Conservation (phyloP, 371 early-diverging fungal species). For the Mucor saturninus region DNA sequence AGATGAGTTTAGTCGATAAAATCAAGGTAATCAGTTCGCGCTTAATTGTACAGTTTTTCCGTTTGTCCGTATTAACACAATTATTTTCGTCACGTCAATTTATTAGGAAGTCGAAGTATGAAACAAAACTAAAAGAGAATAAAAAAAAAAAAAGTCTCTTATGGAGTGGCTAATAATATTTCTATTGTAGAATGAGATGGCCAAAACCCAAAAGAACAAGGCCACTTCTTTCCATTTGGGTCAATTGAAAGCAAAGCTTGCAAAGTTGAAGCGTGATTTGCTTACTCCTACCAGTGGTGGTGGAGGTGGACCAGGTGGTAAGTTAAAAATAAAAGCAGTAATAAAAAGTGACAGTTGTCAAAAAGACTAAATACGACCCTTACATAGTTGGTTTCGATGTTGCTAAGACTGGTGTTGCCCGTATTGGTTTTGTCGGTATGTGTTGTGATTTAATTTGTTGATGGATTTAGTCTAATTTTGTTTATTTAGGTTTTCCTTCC, state of each 20-base stretch:
- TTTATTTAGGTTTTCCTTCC: constrained; percentile 91
- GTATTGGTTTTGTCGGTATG: constrained; percentile 89
- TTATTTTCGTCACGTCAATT: background rate
- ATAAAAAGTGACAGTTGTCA: background rate
- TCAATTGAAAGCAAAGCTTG: constrained; percentile 98
- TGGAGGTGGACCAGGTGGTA: constrained; percentile 80
- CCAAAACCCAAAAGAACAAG: constrained; percentile 80
- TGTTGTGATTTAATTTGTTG: background rate
- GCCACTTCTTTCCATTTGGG: constrained; percentile 99
- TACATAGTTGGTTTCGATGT: constrained; percentile 91
- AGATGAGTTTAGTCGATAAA: constrained; percentile 33
- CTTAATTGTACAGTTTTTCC: background rate
- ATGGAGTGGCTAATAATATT: background rate
- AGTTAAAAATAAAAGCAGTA: constrained; percentile 9
- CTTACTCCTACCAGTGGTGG: constrained; percentile 84
- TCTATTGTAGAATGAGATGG: constrained; percentile 61
- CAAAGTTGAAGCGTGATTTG: constrained; percentile 94
- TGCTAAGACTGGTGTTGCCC: constrained; percentile 96
- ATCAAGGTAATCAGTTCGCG: constrained; percentile 34
- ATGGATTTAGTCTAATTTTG: background rate
- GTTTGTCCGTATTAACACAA: background rate
- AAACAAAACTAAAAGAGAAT: constrained; percentile 42
- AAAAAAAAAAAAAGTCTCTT: background rate
- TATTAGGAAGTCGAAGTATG: constrained; percentile 67
- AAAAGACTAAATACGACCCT: background rate